A percentile compares a stretch with the other conserved stretches of the same genome.
Conservation (phyloP, 177 flowering plant species). For the Telopea speciosissima region DNA sequence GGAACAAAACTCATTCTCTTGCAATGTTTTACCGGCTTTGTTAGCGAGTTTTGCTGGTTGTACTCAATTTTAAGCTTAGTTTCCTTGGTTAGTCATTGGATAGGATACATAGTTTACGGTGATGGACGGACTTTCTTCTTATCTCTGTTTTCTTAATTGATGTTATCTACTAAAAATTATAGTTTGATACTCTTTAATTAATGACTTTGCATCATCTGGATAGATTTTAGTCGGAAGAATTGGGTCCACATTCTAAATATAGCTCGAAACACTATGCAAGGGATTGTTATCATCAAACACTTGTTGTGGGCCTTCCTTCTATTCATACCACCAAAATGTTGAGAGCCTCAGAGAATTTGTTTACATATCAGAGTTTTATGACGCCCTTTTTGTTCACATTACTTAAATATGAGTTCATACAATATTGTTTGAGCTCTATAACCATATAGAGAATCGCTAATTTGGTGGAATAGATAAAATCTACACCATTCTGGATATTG, state of each 20-base stretch:
- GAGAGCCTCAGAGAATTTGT: background rate
- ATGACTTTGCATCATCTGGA: background rate
- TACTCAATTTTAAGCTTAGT: background rate
- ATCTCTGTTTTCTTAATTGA: no score
- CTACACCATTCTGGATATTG: background rate
- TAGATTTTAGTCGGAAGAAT: background rate
- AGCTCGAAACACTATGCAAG: background rate
- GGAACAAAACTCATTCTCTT: background rate
- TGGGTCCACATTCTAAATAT: background rate
- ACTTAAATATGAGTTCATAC: no score
- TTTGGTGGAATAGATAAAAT: background rate
- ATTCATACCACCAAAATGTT: background rate
- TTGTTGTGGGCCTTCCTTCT: background rate
- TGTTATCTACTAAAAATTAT: background rate
- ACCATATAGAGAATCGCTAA: background rate
- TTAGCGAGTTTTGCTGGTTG: background rate
- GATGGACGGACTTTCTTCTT: background rate
- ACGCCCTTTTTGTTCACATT: background rate
- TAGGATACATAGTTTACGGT: background rate
- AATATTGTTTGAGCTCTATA: background rate
- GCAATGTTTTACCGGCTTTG: background rate
- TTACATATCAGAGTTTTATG: background rate
- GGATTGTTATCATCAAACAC: no score
- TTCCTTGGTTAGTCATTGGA: background rate
- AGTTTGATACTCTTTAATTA: background rate